Evolutionary conservation across 2,329 filamentous ascomycete genomes (phyloP).

Genomic region (Pseudogymnoascus sp.): DNA sequence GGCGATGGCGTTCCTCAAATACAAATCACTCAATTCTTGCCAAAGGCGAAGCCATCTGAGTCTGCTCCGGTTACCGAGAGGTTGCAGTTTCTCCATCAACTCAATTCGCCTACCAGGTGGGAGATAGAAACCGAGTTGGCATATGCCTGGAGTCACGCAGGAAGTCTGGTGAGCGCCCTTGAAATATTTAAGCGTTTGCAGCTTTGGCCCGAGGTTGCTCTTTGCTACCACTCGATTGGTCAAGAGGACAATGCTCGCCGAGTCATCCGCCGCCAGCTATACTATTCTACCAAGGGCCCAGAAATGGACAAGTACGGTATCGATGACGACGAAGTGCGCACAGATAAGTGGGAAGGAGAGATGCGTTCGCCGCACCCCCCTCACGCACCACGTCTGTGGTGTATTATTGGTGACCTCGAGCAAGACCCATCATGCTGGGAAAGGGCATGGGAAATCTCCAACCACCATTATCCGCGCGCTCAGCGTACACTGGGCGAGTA

Average conservation of each 20-base stretch:
- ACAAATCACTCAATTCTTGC: constrained; percentile 71
- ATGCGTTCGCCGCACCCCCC: constrained; percentile 64
- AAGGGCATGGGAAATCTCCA: constrained; percentile 81
- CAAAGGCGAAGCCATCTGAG: constrained; percentile 65
- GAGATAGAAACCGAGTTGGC: constrained; percentile 90
- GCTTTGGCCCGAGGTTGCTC: constrained; percentile 89
- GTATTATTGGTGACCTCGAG: constrained; percentile 87
- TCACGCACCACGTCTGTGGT: constrained; percentile 82
- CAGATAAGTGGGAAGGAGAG: constrained; percentile 53
- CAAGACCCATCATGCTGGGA: constrained; percentile 67
- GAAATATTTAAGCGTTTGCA: constrained; percentile 92
- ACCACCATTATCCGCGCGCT: constrained; percentile 71
- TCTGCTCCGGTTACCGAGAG: constrained; percentile 70
- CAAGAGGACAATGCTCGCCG: constrained; percentile 72
- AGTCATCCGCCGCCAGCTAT: constrained; percentile 72
- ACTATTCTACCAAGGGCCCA: constrained; percentile 49
- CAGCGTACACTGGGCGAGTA: constrained; percentile 80
- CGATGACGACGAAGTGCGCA: constrained; percentile 46
- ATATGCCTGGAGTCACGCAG: constrained; percentile 82
- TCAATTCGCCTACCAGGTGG: constrained; percentile 83
- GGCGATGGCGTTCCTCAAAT: constrained; percentile 32
- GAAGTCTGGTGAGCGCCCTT: constrained; percentile 79
- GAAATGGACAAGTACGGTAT: constrained; percentile 34
- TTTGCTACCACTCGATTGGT: constrained; percentile 55
- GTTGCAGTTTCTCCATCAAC: constrained; percentile 73